Evolutionary conservation across 2,329 filamentous ascomycete species (phyloP).

Genomic region (Alternaria sp.): DNA sequence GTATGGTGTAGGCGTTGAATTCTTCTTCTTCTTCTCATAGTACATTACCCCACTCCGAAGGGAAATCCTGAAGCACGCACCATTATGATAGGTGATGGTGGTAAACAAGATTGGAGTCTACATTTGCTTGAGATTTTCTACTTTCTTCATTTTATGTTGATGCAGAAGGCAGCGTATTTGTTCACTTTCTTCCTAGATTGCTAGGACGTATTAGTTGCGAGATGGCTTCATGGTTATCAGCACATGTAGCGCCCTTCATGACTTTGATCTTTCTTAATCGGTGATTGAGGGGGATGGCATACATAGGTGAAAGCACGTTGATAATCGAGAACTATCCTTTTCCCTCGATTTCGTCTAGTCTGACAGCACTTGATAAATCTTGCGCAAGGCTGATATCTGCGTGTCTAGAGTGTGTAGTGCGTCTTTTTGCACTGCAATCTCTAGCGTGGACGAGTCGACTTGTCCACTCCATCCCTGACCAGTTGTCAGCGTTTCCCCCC

Average conservation of each 20-base stretch:
- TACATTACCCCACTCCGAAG: neutral
- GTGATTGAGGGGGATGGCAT: too few relatives aligned
- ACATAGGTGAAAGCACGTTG: too few relatives aligned
- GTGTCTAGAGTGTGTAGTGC: too few relatives aligned
- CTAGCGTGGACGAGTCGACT: neutral
- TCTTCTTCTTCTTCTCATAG: neutral
- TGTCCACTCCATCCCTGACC: too few relatives aligned
- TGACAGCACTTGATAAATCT: too few relatives aligned
- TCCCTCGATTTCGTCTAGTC: too few relatives aligned
- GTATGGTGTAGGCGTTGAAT: neutral
- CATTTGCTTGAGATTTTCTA: neutral
- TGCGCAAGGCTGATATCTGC: neutral
- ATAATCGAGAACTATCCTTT: too few relatives aligned
- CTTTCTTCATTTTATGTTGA: neutral
- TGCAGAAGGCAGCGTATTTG: neutral
- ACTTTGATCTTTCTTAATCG: too few relatives aligned
- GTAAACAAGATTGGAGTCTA: neutral
- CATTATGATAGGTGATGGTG: neutral
- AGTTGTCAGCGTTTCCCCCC: too few relatives aligned
- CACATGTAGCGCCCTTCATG: neutral
- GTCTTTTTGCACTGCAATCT: neutral
- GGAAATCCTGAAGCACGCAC: neutral
- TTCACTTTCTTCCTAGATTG: neutral
- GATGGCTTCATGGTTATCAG: neutral
- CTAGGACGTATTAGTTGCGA: neutral